These are phyloP conservation scores for Lippia alba DNA, from an alignment of 305 asterid genomes.

Conservation along the genomic window DNA sequence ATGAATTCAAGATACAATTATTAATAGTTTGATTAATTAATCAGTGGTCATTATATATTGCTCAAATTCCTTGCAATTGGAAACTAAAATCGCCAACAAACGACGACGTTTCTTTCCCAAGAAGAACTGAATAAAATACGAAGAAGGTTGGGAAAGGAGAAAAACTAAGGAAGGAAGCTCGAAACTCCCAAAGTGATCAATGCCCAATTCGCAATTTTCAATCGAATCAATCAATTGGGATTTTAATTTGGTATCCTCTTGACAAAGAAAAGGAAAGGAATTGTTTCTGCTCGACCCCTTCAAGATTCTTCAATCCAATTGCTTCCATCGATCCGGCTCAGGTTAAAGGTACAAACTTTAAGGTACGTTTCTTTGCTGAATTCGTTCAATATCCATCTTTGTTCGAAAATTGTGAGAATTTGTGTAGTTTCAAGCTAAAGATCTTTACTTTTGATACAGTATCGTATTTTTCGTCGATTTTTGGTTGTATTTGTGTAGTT, in stretches of 20 bases:
- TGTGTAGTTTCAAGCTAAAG: not conserved
- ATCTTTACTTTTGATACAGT: constrained; percentile 22
- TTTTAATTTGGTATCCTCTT: constrained; percentile 12
- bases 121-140: not conserved
- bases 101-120: constrained; percentile 13
- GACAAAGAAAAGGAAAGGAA: constrained; percentile 26
- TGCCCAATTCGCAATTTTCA: constrained; percentile 11
- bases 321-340: constrained; percentile 25
- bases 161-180: constrained; percentile 21
- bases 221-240: not conserved
- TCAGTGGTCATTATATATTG: not conserved
- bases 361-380: not conserved
- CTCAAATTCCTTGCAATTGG: constrained; percentile 22
- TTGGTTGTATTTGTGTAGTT: constrained; percentile 7
- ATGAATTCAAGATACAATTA: no score
- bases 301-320: constrained; percentile 2
- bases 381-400: not conserved
- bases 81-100: constrained; percentile 14
- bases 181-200: constrained; percentile 33
- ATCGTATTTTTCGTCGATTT: not conserved
- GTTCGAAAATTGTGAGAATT: not conserved
- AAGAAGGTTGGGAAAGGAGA: constrained; percentile 25
- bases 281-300: not conserved
- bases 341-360: constrained; percentile 35
- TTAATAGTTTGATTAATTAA: no score